These are phyloP conservation scores for Alternaria incomplexa DNA, from an alignment of 2,329 filamentous ascomycete genomes.

Conservation along the genomic window DNA sequence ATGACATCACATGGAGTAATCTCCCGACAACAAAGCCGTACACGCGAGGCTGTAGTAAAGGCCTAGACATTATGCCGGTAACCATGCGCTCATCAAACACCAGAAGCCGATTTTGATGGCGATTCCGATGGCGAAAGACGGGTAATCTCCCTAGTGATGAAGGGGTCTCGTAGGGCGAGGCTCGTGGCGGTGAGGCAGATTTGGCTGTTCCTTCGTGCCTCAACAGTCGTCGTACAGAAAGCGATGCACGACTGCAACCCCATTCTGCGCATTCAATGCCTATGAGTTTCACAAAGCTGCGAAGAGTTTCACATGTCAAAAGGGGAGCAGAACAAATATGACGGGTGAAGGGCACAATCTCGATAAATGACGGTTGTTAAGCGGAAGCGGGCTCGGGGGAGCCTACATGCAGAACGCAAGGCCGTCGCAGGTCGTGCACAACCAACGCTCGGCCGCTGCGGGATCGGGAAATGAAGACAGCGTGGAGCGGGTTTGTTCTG, in stretches of 20 bases:
- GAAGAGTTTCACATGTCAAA: conserved; percentile 2
- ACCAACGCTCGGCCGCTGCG: conserved; percentile 35
- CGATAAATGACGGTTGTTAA: conserved; percentile 13
- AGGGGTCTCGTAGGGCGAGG: conserved; percentile 16
- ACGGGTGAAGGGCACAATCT: conserved; percentile 23
- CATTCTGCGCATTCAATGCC: background rate
- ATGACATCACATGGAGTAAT: conserved; percentile 3
- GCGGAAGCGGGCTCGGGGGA: conserved; percentile 11
- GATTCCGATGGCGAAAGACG: background rate
- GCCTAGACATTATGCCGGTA: conserved; percentile 1
- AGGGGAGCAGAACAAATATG: conserved; percentile 3
- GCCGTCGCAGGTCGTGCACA: conserved; percentile 30
- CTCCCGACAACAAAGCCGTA: background rate
- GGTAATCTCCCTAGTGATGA: conserved; percentile 20
- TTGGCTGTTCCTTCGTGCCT: conserved; percentile 12
- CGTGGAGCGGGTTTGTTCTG: conserved; percentile 25
- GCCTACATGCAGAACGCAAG: conserved; percentile 22
- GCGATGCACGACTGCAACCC: background rate
- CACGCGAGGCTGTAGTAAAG: background rate
- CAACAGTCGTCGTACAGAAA: conserved; percentile 9
- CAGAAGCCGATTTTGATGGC: background rate
- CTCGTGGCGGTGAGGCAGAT: conserved; percentile 14
- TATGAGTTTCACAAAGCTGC: background rate
- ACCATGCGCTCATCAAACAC: conserved; percentile 6
- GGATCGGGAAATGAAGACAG: conserved; percentile 40